Evolutionary conservation across 352 stramenopile genomes (phyloP).

Genomic region (Pythium diclinum): DNA sequence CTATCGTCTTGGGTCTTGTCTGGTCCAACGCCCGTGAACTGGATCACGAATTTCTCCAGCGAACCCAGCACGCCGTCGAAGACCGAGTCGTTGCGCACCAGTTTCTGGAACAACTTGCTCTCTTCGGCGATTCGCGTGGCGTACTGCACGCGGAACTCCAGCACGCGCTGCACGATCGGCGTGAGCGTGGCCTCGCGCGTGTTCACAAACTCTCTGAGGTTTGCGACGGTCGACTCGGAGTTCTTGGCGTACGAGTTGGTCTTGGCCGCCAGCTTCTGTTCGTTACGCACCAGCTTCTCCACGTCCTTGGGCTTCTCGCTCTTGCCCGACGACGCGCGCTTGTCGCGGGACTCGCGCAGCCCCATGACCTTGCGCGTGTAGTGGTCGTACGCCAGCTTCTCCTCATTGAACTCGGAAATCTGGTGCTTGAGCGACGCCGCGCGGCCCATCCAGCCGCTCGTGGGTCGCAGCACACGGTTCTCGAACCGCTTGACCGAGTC

Average conservation of each 20-base stretch:
- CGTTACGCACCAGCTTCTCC: conserved; percentile 78
- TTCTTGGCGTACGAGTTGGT: conserved; percentile 66
- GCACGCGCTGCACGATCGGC: conserved; percentile 57
- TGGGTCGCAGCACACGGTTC: conserved; percentile 54
- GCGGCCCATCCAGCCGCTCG: conserved; percentile 53
- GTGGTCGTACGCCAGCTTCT: conserved; percentile 76
- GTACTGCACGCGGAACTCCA: conserved; percentile 68
- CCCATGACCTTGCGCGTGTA: conserved; percentile 72
- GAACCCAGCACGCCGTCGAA: conserved; percentile 41
- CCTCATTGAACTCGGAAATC: conserved; percentile 47
- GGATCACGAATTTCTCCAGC: conserved; percentile 39
- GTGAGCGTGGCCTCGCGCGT: conserved; percentile 56
- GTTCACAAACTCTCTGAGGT: conserved; percentile 59
- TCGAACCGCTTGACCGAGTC: conserved; percentile 55
- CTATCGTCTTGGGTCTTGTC: neutral
- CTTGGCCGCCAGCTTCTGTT: conserved; percentile 68
- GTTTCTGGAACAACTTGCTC: conserved; percentile 45
- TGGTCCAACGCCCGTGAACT: conserved; percentile 15
- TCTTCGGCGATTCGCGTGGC: conserved; percentile 51
- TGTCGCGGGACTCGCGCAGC: conserved; percentile 63
- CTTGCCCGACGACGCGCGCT: conserved; percentile 45
- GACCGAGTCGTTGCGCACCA: conserved; percentile 41
- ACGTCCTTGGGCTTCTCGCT: conserved; percentile 70
- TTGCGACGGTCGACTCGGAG: conserved; percentile 55
- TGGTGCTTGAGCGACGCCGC: conserved; percentile 44